These are phyloP conservation scores for Bipolaris oryzae DNA, from an alignment of 2,329 filamentous ascomycete species.

Conservation along the genomic window DNA sequence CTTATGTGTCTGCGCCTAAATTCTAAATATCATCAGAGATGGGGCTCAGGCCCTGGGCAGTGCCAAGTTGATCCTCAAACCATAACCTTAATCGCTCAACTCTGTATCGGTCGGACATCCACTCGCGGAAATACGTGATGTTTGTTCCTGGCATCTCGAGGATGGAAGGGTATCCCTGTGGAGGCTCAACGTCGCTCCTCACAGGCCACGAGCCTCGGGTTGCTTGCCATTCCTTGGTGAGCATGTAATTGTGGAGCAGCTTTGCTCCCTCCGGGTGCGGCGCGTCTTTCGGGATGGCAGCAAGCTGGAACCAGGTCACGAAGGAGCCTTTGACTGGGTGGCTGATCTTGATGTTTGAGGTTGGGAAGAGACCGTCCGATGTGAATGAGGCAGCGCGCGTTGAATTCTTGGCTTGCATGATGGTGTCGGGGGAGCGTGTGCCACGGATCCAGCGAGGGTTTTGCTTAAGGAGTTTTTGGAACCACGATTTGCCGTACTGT, in stretches of 20 bases:
- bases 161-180: conserved; percentile 36
- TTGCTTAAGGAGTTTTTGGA: conserved; percentile 56
- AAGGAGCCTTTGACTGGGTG: conserved; percentile 49
- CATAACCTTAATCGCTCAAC: conserved; percentile 53
- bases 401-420: conserved; percentile 40
- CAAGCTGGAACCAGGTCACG: conserved; percentile 57
- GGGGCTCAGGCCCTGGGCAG: conserved; percentile 54
- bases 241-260: conserved; percentile 56
- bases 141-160: conserved; percentile 46
- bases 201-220: conserved; percentile 44
- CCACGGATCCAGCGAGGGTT: conserved; percentile 62
- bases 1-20: no score
- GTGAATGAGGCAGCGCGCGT: conserved; percentile 29
- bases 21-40: conserved; percentile 28
- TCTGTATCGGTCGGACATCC: conserved; percentile 51
- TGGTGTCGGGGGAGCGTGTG: conserved; percentile 51
- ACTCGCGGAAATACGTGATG: conserved; percentile 48
- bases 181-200: conserved; percentile 40
- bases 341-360: not conserved
- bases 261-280: conserved; percentile 59
- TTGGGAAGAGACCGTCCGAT: conserved; percentile 4
- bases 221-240: conserved; percentile 52
- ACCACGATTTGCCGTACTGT: conserved; percentile 55
- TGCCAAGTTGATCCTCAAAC: conserved; percentile 53
- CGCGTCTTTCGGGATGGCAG: conserved; percentile 56